Percentiles rank a stretch among this genome's conserved stretches.
phyloP scores from a whole-genome alignment of 441 rosid species.

The Populus hybrid region DNA sequence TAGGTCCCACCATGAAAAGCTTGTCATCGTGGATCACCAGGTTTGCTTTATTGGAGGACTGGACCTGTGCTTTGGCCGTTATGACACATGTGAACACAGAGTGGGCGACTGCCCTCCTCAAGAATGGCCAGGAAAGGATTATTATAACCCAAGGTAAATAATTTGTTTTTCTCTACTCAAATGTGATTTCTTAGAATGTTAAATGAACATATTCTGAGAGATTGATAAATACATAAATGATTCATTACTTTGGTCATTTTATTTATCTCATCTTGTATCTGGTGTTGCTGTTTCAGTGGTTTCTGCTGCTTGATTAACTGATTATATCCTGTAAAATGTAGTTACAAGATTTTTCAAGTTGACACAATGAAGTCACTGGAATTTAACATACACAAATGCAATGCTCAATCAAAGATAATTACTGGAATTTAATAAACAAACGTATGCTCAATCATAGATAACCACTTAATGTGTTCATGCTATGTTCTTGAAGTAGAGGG shows the following conservation, averaged over 20 bases:
- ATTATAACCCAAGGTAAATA: conserved; percentile 88
- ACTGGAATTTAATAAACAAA: neutral
- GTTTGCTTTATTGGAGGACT: conserved; percentile 96
- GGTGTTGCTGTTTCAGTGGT: neutral
- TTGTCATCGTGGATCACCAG: conserved; percentile 89
- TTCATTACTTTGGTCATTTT: neutral
- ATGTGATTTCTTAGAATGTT: conserved; percentile 2
- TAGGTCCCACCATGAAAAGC: conserved; percentile 99
- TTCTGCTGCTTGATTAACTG: neutral
- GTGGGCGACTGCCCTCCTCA: conserved; percentile 82
- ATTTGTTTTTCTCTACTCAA: conserved; percentile 9
- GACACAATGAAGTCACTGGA: neutral
- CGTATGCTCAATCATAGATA: neutral
- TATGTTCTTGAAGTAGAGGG: neutral
- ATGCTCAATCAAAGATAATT: neutral
- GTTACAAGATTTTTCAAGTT: neutral
- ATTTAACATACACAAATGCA: neutral
- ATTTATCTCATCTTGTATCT: neutral
- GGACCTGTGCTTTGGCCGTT: conserved; percentile 99
- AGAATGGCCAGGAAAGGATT: conserved; percentile 98
- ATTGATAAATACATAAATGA: neutral
- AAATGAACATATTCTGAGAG: neutral
- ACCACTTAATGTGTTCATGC: neutral
- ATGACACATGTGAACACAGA: conserved; percentile 82
- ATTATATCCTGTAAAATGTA: neutral